These are phyloP conservation scores for Pyrenophora seminiperda DNA, from an alignment of 2,329 filamentous ascomycete species.

Conservation along the genomic window DNA sequence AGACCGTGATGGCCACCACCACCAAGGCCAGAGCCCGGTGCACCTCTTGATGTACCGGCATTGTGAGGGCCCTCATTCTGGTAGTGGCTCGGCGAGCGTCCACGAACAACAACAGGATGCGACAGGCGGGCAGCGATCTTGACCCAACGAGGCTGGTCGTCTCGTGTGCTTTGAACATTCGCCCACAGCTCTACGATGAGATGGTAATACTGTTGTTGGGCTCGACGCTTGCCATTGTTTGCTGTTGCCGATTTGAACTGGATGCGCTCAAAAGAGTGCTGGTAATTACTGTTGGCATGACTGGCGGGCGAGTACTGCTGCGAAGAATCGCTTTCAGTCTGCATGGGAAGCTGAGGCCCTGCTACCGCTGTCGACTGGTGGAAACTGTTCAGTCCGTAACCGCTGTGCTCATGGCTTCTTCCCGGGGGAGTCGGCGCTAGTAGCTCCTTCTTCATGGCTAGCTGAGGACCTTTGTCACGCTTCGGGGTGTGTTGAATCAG, in stretches of 20 bases:
- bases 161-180: constrained; percentile 42
- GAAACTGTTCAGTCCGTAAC: constrained; percentile 47
- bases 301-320: constrained; percentile 44
- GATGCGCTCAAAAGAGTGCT: constrained; percentile 81
- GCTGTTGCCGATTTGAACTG: constrained; percentile 94
- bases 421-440: constrained; percentile 70
- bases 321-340: constrained; percentile 39
- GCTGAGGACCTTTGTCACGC: constrained; percentile 83
- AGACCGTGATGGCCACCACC: constrained; percentile 60
- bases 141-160: constrained; percentile 42
- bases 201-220: constrained; percentile 91
- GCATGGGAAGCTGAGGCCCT: constrained; percentile 52
- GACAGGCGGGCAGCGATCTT: constrained; percentile 45
- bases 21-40: constrained; percentile 39
- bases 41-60: constrained; percentile 40
- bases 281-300: constrained; percentile 45
- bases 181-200: constrained; percentile 73
- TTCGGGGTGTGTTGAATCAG: constrained; percentile 91
- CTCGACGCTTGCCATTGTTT: constrained; percentile 89
- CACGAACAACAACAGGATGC: constrained; percentile 49
- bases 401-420: constrained; percentile 48
- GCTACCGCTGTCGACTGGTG: constrained; percentile 41
- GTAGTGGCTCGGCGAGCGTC: constrained; percentile 52
- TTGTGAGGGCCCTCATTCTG: constrained; percentile 54
- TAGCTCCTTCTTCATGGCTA: constrained; percentile 71